Conservation (phyloP, 371 early-diverging fungal genomes). For the Syncephalastrum sp. region DNA sequence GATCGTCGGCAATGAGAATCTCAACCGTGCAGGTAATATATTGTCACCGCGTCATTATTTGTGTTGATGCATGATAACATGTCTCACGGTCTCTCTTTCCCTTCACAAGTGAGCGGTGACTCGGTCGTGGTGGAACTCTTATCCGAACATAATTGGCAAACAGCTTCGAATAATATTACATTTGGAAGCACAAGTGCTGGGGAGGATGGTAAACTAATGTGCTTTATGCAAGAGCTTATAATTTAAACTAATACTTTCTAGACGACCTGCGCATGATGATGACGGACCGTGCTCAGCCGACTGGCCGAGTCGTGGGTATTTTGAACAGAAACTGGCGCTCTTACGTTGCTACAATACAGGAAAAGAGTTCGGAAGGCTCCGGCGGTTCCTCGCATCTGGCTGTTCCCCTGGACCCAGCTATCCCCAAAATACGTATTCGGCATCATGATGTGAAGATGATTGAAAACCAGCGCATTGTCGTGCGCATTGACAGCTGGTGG, state of each 20-base stretch:
- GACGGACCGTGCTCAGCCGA: conserved; percentile 29
- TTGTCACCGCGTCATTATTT: no score
- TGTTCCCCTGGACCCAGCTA: conserved; percentile 76
- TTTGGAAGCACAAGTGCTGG: conserved; percentile 45
- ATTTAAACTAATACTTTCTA: no score
- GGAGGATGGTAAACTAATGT: conserved; percentile 30
- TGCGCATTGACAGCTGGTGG: conserved; percentile 87
- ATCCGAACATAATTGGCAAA: conserved; percentile 62
- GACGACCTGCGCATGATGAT: no score
- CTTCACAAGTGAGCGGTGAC: conserved; percentile 72
- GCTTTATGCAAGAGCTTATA: no score
- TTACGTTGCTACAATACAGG: conserved; percentile 84
- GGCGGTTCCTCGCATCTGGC: conserved; percentile 70
- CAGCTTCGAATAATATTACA: conserved; percentile 50
- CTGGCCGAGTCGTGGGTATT: conserved; percentile 79
- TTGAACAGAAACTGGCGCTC: conserved; percentile 88
- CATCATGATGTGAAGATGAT: conserved; percentile 75
- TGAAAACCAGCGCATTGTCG: conserved; percentile 79
- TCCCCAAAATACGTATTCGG: conserved; percentile 91
- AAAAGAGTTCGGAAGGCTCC: conserved; percentile 59
- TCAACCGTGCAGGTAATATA: conserved; percentile 73
- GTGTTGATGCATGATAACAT: no score
- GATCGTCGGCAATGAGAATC: conserved; percentile 65
- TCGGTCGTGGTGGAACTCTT: conserved; percentile 76
- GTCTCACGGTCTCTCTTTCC: not conserved